Evolutionary conservation across 192 early-diverging fungal genomes (phyloP).

Genomic region (Linnemannia schmuckeri): DNA sequence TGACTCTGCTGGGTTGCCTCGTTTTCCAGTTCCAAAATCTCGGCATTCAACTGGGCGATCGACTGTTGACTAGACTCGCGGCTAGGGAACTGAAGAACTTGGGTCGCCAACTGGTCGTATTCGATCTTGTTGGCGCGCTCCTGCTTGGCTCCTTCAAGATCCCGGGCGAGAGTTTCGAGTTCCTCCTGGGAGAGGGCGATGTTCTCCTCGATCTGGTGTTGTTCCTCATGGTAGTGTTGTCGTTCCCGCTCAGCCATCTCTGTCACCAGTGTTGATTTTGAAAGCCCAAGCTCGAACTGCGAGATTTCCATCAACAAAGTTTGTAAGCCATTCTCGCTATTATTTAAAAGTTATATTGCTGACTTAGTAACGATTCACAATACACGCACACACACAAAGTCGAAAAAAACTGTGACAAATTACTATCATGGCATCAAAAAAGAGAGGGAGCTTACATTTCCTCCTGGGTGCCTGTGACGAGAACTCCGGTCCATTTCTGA

Average conservation of each 20-base stretch:
- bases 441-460: conserved; percentile 15
- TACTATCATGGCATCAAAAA: neutral
- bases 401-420: neutral
- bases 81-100: conserved; percentile 34
- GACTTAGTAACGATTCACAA: neutral
- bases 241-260: conserved; percentile 49
- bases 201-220: conserved; percentile 21
- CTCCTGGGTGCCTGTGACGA: conserved; percentile 11
- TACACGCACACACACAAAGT: neutral
- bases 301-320: conserved; percentile 26
- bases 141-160: conserved; percentile 38
- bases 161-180: conserved; percentile 23
- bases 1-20: conserved; percentile 23
- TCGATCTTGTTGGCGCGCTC: conserved; percentile 47
- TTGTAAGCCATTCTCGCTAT: conserved; percentile 28
- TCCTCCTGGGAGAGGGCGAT: conserved; percentile 25
- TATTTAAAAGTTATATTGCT: neutral
- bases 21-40: conserved; percentile 37
- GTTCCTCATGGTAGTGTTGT: conserved; percentile 35
- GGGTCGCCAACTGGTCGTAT: conserved; percentile 31
- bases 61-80: conserved; percentile 30
- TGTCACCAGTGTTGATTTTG: conserved; percentile 32
- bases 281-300: conserved; percentile 29
- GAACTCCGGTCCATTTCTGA: conserved; percentile 30
- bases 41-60: conserved; percentile 19